Percentiles rank a stretch among this genome's conserved stretches.
These are phyloP conservation scores for Suillus lakei DNA, from an alignment of 768 basidiomycete species.

Conservation along the genomic window DNA sequence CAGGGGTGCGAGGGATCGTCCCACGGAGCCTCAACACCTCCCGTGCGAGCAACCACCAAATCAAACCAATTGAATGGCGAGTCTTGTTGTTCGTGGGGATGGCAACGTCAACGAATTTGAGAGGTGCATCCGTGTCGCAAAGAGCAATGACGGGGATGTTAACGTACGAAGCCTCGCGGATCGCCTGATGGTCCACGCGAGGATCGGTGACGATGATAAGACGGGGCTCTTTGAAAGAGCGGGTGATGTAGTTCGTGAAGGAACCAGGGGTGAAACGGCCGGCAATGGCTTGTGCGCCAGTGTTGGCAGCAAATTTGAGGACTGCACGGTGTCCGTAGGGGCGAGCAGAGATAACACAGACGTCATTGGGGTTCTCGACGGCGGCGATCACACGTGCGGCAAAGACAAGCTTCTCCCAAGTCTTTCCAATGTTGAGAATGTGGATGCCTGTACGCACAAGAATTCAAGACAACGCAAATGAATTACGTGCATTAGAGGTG, in stretches of 20 bases:
- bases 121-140: conserved; percentile 97
- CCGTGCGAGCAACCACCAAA: conserved; percentile 97
- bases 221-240: conserved; percentile 99
- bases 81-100: conserved; percentile 99
- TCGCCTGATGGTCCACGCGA: conserved; percentile 99
- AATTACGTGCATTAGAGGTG: conserved; percentile 18
- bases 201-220: conserved; percentile 99
- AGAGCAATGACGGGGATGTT: conserved; percentile 99
- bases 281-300: conserved; percentile 97
- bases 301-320: conserved; percentile 97
- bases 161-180: conserved; percentile 99
- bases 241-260: conserved; percentile 99
- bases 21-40: conserved; percentile 97
- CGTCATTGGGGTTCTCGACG: conserved; percentile 97
- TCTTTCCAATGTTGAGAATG: conserved; percentile 98
- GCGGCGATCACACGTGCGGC: conserved; percentile 98
- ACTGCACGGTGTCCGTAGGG: conserved; percentile 99
- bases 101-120: conserved; percentile 97
- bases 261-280: conserved; percentile 99
- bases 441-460: conserved; percentile 73
- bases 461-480: conserved; percentile 4
- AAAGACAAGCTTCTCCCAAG: conserved; percentile 99
- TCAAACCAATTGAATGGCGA: conserved; percentile 93
- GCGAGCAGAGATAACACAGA: conserved; percentile 97
- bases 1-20: conserved; percentile 86